Evolutionary conservation across 208 protist species (phyloP).

Genomic region (Leishmania tarentolae): DNA sequence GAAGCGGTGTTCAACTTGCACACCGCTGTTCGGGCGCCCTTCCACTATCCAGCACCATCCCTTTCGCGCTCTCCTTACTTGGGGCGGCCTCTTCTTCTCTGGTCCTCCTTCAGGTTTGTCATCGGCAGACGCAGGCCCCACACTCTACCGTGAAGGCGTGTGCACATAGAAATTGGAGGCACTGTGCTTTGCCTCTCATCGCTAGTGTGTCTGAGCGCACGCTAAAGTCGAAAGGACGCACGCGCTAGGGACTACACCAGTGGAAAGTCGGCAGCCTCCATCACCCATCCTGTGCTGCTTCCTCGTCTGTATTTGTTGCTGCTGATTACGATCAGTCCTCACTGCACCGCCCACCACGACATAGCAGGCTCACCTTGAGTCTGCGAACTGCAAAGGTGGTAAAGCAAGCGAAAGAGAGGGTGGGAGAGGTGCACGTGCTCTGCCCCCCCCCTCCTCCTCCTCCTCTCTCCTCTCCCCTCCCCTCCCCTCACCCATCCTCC

Average conservation of each 20-base stretch:
- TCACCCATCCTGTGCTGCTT: neutral
- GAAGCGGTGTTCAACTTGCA: neutral
- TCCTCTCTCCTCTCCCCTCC: too few relatives aligned
- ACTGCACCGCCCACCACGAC: neutral
- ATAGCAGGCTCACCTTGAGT: neutral
- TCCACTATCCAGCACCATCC: neutral
- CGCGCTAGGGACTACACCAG: neutral
- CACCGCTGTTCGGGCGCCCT: neutral
- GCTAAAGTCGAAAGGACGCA: neutral
- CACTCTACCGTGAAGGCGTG: neutral
- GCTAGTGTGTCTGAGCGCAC: neutral
- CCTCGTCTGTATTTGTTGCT: conserved; percentile 1
- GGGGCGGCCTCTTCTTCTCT: neutral
- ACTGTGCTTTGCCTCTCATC: neutral
- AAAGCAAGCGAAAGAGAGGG: neutral
- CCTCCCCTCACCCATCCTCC: neutral
- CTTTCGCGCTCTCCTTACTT: neutral
- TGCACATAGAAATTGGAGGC: neutral
- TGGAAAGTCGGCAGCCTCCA: neutral
- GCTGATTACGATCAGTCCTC: neutral
- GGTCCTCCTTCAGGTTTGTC: neutral
- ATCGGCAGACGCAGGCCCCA: neutral
- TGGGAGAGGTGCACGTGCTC: neutral
- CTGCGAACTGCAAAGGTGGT: neutral
- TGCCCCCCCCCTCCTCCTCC: too few relatives aligned